Percentiles rank a stretch among this genome's conserved stretches.
Conservation (phyloP, 306 rosid species). For the Malus orientalis region DNA sequence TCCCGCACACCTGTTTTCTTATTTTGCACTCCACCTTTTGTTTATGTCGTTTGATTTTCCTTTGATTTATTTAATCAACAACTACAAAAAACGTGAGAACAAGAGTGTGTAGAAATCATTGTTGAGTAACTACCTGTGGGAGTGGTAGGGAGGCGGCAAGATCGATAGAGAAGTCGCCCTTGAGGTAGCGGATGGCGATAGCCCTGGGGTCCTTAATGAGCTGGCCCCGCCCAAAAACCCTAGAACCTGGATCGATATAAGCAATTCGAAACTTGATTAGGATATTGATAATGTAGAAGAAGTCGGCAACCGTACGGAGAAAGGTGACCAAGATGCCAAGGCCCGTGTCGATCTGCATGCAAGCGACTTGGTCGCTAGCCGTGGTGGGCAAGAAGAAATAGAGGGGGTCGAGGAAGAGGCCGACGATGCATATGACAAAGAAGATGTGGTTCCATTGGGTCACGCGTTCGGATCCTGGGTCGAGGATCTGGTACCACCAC, state of each 20-base stretch:
- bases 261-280: conserved; percentile 70
- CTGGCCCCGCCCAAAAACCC: conserved; percentile 58
- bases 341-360: conserved; percentile 41
- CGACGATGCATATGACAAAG: conserved; percentile 44
- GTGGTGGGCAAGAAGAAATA: conserved; percentile 64
- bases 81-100: background rate
- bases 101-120: background rate
- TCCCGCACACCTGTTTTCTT: no score
- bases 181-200: conserved; percentile 56
- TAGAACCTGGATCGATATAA: conserved; percentile 37
- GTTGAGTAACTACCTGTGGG: conserved; percentile 48
- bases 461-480: conserved; percentile 52
- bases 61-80: no score
- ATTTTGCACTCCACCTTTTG: no score
- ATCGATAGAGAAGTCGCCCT: conserved; percentile 52
- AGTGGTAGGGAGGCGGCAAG: conserved; percentile 71
- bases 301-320: conserved; percentile 54
- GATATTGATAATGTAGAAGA: conserved; percentile 59
- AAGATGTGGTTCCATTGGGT: conserved; percentile 56
- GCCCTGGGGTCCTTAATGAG: conserved; percentile 48
- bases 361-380: conserved; percentile 31
- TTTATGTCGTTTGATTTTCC: no score
- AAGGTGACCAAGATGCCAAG: conserved; percentile 58
- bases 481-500: conserved; percentile 65
- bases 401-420: conserved; percentile 81